A percentile compares a stretch with the other conserved stretches of the same genome.
phyloP scores from a whole-genome alignment of 2,329 filamentous ascomycete genomes.

The Colletotrichum filicis region DNA sequence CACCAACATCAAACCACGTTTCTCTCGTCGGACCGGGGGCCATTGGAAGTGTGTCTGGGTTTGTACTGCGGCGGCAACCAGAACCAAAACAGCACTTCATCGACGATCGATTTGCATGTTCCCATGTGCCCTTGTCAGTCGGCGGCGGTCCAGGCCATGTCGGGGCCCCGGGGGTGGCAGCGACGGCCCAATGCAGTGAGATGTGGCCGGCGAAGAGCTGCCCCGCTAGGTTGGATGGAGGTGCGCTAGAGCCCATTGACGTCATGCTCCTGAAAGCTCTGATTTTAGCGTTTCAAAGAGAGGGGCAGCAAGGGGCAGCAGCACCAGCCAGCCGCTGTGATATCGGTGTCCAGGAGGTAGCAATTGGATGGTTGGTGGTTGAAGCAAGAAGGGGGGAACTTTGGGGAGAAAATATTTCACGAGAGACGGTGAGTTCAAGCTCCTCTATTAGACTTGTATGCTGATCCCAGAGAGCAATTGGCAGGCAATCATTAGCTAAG shows the following conservation, averaged over 20 bases:
- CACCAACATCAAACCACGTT: background rate
- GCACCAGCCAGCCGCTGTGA: background rate
- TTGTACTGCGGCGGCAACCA: background rate
- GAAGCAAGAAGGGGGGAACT: background rate
- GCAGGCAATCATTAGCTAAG: background rate
- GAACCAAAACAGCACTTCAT: conserved; percentile 16
- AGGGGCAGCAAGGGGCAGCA: conserved; percentile 31
- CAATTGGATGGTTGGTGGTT: background rate
- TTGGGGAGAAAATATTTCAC: background rate
- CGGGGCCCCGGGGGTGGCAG: background rate
- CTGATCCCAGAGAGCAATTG: background rate
- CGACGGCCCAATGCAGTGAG: conserved; percentile 22
- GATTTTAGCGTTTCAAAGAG: conserved; percentile 35
- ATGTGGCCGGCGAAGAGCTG: conserved; percentile 27
- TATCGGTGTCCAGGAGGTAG: no score
- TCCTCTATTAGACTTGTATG: no score
- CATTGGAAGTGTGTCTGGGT: background rate
- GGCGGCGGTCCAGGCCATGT: conserved; percentile 26
- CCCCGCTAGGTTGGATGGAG: conserved; percentile 30
- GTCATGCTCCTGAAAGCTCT: conserved; percentile 37
- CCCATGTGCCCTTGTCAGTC: conserved; percentile 22
- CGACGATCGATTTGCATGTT: conserved; percentile 24
- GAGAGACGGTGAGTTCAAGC: no score
- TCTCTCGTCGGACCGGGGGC: background rate
- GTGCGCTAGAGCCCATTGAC: conserved; percentile 34